Conservation (phyloP, 2,329 filamentous ascomycete genomes). For the Aureobasidium sp. region DNA sequence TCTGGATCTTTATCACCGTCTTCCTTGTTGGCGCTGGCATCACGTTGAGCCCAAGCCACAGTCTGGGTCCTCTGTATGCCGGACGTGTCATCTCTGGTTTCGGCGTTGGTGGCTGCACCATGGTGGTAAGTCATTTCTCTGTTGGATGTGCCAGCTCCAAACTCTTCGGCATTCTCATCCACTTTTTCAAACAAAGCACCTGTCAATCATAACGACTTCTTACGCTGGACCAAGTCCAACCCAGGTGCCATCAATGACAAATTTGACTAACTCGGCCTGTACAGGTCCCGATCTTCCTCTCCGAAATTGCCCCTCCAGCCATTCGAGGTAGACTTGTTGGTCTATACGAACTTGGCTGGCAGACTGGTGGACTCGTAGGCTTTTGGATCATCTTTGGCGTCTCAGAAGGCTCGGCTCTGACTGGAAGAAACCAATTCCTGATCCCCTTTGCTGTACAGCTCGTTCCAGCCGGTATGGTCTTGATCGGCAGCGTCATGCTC, state of each 20-base stretch:
- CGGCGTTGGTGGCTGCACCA: slow-evolving; percentile 50
- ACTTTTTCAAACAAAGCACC: neutral
- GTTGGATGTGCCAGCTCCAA: neutral
- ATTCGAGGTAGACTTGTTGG: slow-evolving; percentile 55
- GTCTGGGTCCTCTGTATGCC: slow-evolving; percentile 55
- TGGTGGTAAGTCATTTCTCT: slow-evolving; percentile 33
- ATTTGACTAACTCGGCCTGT: neutral
- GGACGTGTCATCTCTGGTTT: slow-evolving; percentile 52
- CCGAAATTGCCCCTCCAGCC: slow-evolving; percentile 51
- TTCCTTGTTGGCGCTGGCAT: slow-evolving; percentile 66
- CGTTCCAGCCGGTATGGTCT: slow-evolving; percentile 56
- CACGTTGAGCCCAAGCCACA: slow-evolving; percentile 58
- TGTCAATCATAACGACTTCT: neutral
- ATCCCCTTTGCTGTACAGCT: slow-evolving; percentile 56
- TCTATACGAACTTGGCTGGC: slow-evolving; percentile 52
- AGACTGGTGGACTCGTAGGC: slow-evolving; percentile 45
- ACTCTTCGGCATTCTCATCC: neutral
- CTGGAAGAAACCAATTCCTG: slow-evolving; percentile 39
- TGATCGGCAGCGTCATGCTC: slow-evolving; percentile 38
- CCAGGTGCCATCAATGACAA: neutral
- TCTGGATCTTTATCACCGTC: slow-evolving; percentile 54
- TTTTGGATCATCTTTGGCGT: slow-evolving; percentile 48
- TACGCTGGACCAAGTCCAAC: no score
- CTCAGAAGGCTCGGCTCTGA: slow-evolving; percentile 34
- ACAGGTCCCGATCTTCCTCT: slow-evolving; percentile 50